phyloP scores from a whole-genome alignment of 345 rosid species.

The Acer saccharum region DNA sequence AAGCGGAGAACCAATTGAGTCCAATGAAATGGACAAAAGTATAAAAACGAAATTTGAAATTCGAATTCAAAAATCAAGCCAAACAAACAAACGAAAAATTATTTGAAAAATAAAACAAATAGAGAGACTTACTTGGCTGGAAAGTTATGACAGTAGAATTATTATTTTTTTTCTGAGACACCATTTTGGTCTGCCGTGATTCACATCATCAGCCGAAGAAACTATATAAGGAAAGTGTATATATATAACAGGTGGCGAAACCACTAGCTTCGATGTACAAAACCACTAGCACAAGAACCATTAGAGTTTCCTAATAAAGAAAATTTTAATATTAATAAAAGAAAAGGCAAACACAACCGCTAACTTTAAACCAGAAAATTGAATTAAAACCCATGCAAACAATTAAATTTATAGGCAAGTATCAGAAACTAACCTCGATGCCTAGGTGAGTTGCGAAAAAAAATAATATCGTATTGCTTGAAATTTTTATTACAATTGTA shows the following conservation, averaged over 20 bases:
- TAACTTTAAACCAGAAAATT: neutral
- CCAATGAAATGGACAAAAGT: constrained; percentile 1
- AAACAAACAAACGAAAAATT: neutral
- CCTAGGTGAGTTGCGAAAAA: constrained; percentile 39
- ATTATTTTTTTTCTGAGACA: constrained; percentile 11
- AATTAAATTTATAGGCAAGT: neutral
- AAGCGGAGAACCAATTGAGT: neutral
- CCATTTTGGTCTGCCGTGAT: constrained; percentile 19
- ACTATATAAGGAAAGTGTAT: constrained; percentile 40
- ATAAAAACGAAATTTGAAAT: neutral
- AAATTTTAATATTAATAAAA: neutral
- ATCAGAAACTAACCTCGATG: constrained; percentile 59
- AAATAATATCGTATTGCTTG: too few relatives aligned
- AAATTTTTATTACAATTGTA: too few relatives aligned
- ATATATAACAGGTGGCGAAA: neutral
- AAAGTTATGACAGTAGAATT: neutral
- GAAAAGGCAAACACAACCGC: neutral
- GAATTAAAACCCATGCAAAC: constrained; percentile 5
- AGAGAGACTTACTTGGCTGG: constrained; percentile 12
- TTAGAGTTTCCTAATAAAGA: neutral
- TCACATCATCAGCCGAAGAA: constrained; percentile 13
- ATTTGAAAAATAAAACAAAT: neutral
- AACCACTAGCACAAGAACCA: constrained; percentile 16
- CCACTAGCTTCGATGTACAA: neutral
- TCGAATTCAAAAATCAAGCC: neutral